Evolutionary conservation across 1,284 basidiomycete genomes (phyloP), one percentile per base, ranked within the genome.

Genomic region (Sporisorium scitamineum): DNA sequence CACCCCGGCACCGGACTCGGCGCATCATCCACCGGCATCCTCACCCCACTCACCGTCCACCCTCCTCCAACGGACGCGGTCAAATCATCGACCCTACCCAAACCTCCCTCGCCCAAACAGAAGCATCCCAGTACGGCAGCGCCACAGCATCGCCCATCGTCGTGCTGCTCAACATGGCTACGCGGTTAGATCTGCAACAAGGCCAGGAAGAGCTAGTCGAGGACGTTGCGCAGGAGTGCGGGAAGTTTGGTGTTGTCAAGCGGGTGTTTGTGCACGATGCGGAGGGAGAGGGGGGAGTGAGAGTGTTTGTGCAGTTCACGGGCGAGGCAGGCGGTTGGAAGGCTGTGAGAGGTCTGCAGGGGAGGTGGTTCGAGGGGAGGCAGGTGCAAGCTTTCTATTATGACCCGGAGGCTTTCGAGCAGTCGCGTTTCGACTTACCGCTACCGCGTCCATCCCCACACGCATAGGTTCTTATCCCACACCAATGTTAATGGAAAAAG

Each of bases 1-100:
- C 64, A 56, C n/a, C 41, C 76, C 22, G 82, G 83, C 10, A 61
- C 70, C 54, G 83, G 81, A 10, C 53, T 84, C 6, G 83, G 83
- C n/a, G 71, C 80, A 0, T 74, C 76, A 1, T 79, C 74, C 51
- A 72, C 76, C 27, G 83, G 82, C 9, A 81, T 83, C 18, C 2
- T 61, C 4, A 42, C 58, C 6, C 82, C 83, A 3, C 61, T 84
- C 42, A 37, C 34, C 29, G 50, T 52, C 9, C n/a, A n/a, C 27
- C 56, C 4, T 13, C 54, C 16, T 41, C 29, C 11, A 18, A 9
- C 18, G 32, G 32, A 16, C 50, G 55, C 0, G 67, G 67, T 0
- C 11, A 18, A 8, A 70, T 70, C 48, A 18, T 53, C 41, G 44
- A 64, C 57, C 31, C 57, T 7, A 1, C 29, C 8, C 26, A 41